phyloP scores from a whole-genome alignment of 2,329 filamentous ascomycete genomes.

The Berkeleyomyces rouxiae region DNA sequence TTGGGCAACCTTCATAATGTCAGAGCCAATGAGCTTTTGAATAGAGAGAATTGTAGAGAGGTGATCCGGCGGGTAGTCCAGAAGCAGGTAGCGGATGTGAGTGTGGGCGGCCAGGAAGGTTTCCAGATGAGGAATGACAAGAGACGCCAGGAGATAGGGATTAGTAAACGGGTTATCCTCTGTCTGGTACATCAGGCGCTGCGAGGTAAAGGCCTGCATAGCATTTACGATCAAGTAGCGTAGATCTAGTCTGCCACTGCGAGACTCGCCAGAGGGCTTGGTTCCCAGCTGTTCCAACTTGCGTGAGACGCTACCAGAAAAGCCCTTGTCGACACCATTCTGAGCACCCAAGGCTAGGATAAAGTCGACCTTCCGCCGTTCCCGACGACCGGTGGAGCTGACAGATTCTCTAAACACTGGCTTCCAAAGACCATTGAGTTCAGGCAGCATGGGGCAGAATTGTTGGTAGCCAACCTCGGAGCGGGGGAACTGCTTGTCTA shows the following conservation, averaged over 20 bases:
- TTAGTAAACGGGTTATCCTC: conserved; percentile 38
- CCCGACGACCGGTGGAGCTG: conserved; percentile 16
- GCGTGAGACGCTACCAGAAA: conserved; percentile 30
- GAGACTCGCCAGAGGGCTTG: conserved; percentile 31
- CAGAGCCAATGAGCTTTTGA: conserved; percentile 38
- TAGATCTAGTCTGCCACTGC: conserved; percentile 41
- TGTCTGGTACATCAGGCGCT: conserved; percentile 32
- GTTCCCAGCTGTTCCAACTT: conserved; percentile 39
- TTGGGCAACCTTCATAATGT: conserved; percentile 41
- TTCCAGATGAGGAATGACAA: conserved; percentile 44
- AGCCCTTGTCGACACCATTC: conserved; percentile 33
- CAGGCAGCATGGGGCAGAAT: conserved; percentile 30
- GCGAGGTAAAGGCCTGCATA: conserved; percentile 40
- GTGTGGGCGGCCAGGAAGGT: conserved; percentile 38
- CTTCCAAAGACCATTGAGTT: conserved; percentile 35
- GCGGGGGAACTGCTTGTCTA: conserved; percentile 34
- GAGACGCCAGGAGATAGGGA: conserved; percentile 36
- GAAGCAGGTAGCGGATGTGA: conserved; percentile 37
- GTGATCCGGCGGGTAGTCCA: conserved; percentile 42
- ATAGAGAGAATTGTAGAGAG: conserved; percentile 39
- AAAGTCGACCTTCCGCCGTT: conserved; percentile 33
- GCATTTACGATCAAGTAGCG: conserved; percentile 43
- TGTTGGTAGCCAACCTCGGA: conserved; percentile 31
- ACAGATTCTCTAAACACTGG: conserved; percentile 30
- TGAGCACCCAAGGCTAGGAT: conserved; percentile 45